A percentile compares a stretch with the other conserved stretches of the same genome.
Evolutionary conservation across 192 early-diverging fungal species (phyloP).

Genomic region (Mortierella hygrophila): DNA sequence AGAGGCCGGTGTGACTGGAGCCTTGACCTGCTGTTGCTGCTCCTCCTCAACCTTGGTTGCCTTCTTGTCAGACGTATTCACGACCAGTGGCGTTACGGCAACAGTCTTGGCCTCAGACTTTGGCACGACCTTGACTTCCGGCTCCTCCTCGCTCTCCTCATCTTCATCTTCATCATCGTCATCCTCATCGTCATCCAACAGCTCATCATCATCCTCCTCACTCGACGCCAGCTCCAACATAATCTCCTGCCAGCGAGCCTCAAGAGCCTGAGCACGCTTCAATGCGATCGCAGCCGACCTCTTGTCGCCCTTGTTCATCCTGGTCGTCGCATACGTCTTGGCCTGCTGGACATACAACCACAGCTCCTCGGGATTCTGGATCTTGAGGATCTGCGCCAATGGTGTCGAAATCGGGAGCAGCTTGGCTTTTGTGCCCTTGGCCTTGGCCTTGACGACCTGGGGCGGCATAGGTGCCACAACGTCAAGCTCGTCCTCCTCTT

Average conservation of each 20-base stretch:
- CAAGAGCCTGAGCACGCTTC: conserved; percentile 45
- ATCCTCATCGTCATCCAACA: conserved; percentile 42
- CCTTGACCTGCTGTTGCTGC: neutral
- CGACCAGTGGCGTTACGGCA: neutral
- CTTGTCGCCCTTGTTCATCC: conserved; percentile 55
- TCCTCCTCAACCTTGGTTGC: neutral
- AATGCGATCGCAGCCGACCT: conserved; percentile 43
- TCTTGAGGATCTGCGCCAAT: conserved; percentile 22
- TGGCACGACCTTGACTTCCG: neutral
- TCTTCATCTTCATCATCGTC: conserved; percentile 20
- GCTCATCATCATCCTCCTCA: conserved; percentile 39
- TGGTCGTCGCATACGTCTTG: conserved; percentile 45
- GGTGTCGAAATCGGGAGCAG: conserved; percentile 49
- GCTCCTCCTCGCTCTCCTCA: conserved; percentile 16
- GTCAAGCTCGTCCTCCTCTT: neutral
- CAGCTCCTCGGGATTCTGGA: conserved; percentile 39
- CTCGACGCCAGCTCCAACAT: conserved; percentile 51
- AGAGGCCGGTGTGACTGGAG: neutral
- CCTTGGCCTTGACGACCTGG: neutral
- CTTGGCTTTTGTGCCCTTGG: conserved; percentile 38
- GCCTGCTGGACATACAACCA: conserved; percentile 55
- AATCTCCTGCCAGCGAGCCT: conserved; percentile 49
- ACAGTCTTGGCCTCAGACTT: neutral
- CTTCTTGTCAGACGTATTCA: neutral
- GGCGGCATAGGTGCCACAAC: neutral